Conservation (phyloP, 2,329 filamentous ascomycete species). For the Botrytis paeoniae region DNA sequence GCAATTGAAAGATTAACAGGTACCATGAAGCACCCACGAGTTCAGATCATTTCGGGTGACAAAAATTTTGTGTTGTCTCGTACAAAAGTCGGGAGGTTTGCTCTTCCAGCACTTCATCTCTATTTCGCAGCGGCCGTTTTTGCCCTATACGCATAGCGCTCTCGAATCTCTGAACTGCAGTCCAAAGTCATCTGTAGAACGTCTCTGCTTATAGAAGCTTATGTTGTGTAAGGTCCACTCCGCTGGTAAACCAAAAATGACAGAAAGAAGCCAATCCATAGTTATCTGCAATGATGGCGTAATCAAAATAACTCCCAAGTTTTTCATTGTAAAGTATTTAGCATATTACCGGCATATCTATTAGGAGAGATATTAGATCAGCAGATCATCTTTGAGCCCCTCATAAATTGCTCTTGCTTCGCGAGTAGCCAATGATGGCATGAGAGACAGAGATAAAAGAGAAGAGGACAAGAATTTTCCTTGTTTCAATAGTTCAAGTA, state of each 20-base stretch:
- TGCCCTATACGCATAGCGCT: not conserved
- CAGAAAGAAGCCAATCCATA: not conserved
- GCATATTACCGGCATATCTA: constrained; percentile 5
- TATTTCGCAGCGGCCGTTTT: not conserved
- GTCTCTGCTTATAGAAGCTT: not conserved
- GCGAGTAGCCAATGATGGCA: constrained; percentile 4
- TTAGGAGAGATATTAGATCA: not conserved
- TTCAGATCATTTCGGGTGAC: not conserved
- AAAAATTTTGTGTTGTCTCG: not conserved
- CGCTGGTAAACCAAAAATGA: not conserved
- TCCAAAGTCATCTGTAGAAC: not conserved
- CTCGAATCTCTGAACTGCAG: not conserved
- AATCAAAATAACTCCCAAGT: not conserved
- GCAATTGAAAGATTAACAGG: not conserved
- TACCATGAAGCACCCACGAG: constrained; percentile 5
- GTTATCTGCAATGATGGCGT: not conserved
- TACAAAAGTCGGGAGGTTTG: not conserved
- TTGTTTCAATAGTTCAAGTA: not conserved
- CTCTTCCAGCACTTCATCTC: not conserved
- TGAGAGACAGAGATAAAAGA: not conserved
- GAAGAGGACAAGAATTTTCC: not conserved
- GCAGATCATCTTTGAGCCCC: not conserved
- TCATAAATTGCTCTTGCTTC: constrained; percentile 14
- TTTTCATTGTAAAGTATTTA: not conserved
- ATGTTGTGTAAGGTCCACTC: constrained; percentile 4